A percentile compares a stretch with the other conserved stretches of the same genome.
Evolutionary conservation across 306 rosid species (phyloP).

Genomic region (Sophora flavescens): DNA sequence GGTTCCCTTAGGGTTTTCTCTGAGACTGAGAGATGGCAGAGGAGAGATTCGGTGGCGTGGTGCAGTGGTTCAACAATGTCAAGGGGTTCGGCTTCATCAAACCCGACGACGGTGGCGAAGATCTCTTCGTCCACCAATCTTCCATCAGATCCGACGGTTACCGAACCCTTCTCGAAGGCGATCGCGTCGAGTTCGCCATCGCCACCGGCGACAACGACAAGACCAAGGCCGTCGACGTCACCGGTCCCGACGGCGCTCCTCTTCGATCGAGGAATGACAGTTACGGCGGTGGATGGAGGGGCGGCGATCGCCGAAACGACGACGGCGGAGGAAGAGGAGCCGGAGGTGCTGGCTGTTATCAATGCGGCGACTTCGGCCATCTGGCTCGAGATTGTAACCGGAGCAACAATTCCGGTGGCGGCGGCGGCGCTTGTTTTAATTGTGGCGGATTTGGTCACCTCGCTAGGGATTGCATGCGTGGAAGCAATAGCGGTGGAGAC

Average conservation of each 20-base stretch:
- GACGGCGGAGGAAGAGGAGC: neutral
- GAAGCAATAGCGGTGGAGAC: conserved; percentile 41
- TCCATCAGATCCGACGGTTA: conserved; percentile 84
- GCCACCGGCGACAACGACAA: conserved; percentile 67
- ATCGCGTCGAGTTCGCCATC: conserved; percentile 73
- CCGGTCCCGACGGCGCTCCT: conserved; percentile 70
- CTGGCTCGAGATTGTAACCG: conserved; percentile 73
- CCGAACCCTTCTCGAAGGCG: conserved; percentile 74
- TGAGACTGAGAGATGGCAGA: conserved; percentile 63
- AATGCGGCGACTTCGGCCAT: conserved; percentile 76
- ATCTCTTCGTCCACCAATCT: conserved; percentile 90
- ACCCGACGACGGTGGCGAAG: conserved; percentile 78
- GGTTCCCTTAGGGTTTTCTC: conserved; percentile 46
- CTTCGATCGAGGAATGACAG: conserved; percentile 52
- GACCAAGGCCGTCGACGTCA: conserved; percentile 83
- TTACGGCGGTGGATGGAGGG: conserved; percentile 58
- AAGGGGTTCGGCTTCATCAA: conserved; percentile 91
- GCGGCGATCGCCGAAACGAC: conserved; percentile 64
- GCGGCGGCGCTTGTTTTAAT: conserved; percentile 58
- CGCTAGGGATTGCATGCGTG: conserved; percentile 74
- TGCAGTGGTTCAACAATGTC: conserved; percentile 77
- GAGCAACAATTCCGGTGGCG: conserved; percentile 41
- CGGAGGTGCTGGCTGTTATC: conserved; percentile 65
- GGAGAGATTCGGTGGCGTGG: conserved; percentile 78
- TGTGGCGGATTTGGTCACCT: conserved; percentile 80